Base-by-base conservation (phyloP, 805 yeast genomes). In the Pichia californica region DNA sequence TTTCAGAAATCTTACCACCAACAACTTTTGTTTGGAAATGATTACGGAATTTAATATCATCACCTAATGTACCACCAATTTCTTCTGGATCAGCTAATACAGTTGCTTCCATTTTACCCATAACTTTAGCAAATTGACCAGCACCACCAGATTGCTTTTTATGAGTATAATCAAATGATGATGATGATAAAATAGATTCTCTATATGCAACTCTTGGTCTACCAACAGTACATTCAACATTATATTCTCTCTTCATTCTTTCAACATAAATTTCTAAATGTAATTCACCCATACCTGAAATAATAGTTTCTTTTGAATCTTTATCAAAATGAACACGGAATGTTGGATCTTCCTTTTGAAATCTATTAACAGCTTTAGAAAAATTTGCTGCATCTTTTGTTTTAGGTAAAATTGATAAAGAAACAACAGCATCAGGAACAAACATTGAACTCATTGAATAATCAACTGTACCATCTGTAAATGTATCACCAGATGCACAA, bases 81-180 rank as follows among this genome's bases (percentile, higher is more conserved):
- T 58, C 62, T 16, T 62, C 67, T 38, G 77, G 80, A 40, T 76
- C 84, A 38, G 76, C 61, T 43, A 88, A 79, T 7, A 72, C 36
- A 28, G 64, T 55, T 23, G 67, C 61, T 41, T 58, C 66, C 68
- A 89, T 63, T 45, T 71, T 75, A 62, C 99, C 98, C 66, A 88
- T 83, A 59, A 91, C 96, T 70, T 89, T 82, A 67, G 96, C 99
- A 62, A 81, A 93, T 73, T 93, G 99, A 69, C 99, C 99, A 52
- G 98, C 95, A 77, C 99, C 99, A 67, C 99, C 99, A 60, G 91
- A 77, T 72, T 93, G 99, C 63, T 88, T 91, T 77, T 93, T 93
- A 73, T 91, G 98, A 25, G 96, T 83, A 69, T 83, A 88, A 63
- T 93, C 98, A 59, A 93, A 91, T 13, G 79, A 72, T 26, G 91